Conservation (phyloP, 495 filamentous ascomycete species). For the Friedmanniomyces endolithicus region DNA sequence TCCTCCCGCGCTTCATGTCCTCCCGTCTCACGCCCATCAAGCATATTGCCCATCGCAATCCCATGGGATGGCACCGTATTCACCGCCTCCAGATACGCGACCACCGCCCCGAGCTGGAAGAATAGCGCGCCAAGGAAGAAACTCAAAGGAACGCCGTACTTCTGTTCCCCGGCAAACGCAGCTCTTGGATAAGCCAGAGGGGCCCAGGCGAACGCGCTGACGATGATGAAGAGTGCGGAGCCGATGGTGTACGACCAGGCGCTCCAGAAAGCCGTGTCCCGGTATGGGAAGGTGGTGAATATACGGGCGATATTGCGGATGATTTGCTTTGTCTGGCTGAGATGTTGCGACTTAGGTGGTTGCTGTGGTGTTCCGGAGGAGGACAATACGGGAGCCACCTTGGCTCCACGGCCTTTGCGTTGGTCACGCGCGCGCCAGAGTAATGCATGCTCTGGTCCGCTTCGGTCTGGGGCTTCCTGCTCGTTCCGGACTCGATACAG, state of each 20-base stretch:
- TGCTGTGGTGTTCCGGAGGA: background rate
- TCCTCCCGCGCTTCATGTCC: conserved; percentile 13
- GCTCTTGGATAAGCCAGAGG: conserved; percentile 3
- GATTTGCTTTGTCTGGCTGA: background rate
- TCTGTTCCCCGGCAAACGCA: conserved; percentile 1
- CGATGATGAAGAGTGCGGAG: conserved; percentile 16
- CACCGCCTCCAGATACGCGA: conserved; percentile 19
- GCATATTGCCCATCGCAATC: conserved; percentile 9
- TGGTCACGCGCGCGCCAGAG: conserved; percentile 6
- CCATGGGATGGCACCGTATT: conserved; percentile 16
- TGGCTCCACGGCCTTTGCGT: conserved; percentile 2
- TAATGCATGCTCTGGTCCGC: background rate
- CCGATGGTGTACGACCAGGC: conserved; percentile 16
- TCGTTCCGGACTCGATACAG: background rate
- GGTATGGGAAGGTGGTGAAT: conserved; percentile 14
- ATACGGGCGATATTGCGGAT: conserved; percentile 2
- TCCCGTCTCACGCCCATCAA: conserved; percentile 15
- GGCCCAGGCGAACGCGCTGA: conserved; percentile 9
- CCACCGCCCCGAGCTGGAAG: conserved; percentile 15
- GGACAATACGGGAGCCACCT: background rate
- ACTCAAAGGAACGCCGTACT: conserved; percentile 8
- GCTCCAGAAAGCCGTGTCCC: conserved; percentile 20
- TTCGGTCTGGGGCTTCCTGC: background rate
- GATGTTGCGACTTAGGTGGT: background rate
- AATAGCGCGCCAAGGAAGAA: conserved; percentile 18